Evolutionary conservation across 305 asterid species (phyloP).

Genomic region (Stenogyne calaminthoides): DNA sequence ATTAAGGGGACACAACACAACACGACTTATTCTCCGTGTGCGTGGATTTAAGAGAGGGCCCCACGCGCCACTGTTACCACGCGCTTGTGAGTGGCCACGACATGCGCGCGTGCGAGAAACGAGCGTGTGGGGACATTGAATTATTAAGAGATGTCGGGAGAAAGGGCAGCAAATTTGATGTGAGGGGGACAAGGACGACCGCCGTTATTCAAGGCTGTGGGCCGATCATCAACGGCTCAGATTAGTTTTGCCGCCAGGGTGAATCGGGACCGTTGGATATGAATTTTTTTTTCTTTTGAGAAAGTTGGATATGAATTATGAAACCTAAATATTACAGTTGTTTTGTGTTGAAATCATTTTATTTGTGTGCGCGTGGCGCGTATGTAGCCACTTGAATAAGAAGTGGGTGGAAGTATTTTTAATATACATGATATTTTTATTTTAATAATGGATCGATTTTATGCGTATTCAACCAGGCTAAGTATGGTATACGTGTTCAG

Average conservation of each 20-base stretch:
- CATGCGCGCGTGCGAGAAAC: not conserved
- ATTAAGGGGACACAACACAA: too few relatives aligned
- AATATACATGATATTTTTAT: too few relatives aligned
- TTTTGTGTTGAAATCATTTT: too few relatives aligned
- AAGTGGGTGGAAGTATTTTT: not conserved
- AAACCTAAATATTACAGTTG: too few relatives aligned
- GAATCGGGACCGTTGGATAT: too few relatives aligned
- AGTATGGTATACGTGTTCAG: too few relatives aligned
- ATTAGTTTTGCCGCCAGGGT: too few relatives aligned
- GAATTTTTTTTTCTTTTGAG: too few relatives aligned
- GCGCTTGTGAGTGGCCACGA: slow-evolving; percentile 29
- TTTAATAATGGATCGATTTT: too few relatives aligned
- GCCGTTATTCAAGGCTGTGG: not conserved
- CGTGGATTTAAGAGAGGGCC: slow-evolving; percentile 20
- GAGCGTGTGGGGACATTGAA: not conserved
- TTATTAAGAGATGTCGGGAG: not conserved
- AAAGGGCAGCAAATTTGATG: not conserved
- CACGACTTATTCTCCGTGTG: slow-evolving; percentile 41
- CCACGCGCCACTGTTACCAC: slow-evolving; percentile 31
- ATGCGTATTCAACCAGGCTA: too few relatives aligned
- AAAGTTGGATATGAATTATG: too few relatives aligned
- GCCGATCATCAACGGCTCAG: not conserved
- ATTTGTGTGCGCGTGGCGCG: not conserved
- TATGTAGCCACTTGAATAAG: not conserved
- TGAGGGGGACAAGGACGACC: not conserved